Evolutionary conservation across 768 basidiomycete genomes (phyloP).

Genomic region (Boletus subcaerulescens): DNA sequence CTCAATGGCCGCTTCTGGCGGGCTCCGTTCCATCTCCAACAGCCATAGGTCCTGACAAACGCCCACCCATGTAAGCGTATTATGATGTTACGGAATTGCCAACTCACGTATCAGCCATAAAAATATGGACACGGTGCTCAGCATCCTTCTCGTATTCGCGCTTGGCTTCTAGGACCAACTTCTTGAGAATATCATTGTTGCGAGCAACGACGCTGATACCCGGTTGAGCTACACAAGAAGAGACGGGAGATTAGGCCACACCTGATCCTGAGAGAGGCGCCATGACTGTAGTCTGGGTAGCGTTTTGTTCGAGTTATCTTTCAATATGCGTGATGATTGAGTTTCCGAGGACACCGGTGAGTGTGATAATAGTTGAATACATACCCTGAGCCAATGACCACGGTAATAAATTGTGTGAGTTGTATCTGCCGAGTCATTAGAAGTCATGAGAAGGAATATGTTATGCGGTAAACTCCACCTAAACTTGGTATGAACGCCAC

Average conservation of each 20-base stretch:
- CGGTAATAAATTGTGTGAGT: constrained; percentile 89
- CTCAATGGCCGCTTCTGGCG: constrained; percentile 88
- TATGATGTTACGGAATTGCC: constrained; percentile 5
- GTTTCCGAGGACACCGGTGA: constrained; percentile 16
- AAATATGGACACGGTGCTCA: constrained; percentile 86
- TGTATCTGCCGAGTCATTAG: constrained; percentile 51
- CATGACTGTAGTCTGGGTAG: constrained; percentile 72
- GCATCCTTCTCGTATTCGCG: constrained; percentile 89
- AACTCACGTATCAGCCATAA: constrained; percentile 83
- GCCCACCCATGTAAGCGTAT: constrained; percentile 1
- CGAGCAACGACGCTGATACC: constrained; percentile 73
- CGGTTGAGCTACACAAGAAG: constrained; percentile 18
- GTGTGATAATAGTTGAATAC: constrained; percentile 22
- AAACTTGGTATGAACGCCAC: constrained; percentile 86
- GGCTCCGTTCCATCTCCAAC: constrained; percentile 88
- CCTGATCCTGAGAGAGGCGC: constrained; percentile 79
- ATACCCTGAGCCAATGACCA: constrained; percentile 82
- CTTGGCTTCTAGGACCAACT: constrained; percentile 83
- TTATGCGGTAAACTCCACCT: constrained; percentile 44
- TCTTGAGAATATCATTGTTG: constrained; percentile 84
- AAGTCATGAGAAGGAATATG: constrained; percentile 7
- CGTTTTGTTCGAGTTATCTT: constrained; percentile 82
- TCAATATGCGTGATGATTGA: constrained; percentile 16
- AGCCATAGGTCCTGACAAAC: constrained; percentile 54
- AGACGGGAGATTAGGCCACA: constrained; percentile 25